Percentiles rank a stretch among this genome's conserved stretches.
Conservation (phyloP, 345 rosid species). For the Syzygium aqueum region DNA sequence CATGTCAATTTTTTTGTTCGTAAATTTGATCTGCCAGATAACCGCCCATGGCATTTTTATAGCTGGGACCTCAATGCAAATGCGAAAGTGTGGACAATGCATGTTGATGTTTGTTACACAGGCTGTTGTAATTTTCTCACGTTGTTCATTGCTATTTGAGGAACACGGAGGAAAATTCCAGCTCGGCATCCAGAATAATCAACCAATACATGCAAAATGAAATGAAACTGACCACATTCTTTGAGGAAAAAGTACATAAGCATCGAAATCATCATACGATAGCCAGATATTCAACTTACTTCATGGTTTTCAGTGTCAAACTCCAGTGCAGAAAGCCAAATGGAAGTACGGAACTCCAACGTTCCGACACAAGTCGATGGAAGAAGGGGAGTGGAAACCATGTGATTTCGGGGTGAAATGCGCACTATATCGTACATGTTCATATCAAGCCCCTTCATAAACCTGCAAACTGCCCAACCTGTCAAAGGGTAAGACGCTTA, state of each 20-base stretch:
- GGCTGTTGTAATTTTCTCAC: accelerated
- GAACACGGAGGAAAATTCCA: not conserved
- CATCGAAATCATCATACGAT: not conserved
- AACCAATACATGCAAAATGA: not conserved
- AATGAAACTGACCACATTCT: not conserved
- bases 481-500: too few species aligned
- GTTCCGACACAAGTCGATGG: slow-evolving; percentile 45
- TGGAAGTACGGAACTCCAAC: slow-evolving; percentile 77
- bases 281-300: slow-evolving; percentile 20
- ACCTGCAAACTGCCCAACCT: slow-evolving; percentile 80
- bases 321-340: slow-evolving; percentile 62
- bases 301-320: slow-evolving; percentile 66
- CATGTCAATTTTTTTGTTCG: too few species aligned
- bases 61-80: not conserved
- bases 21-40: not conserved
- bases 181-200: not conserved
- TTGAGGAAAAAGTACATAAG: not conserved
- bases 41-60: accelerated
- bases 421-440: slow-evolving; percentile 50
- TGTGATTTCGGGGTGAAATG: slow-evolving; percentile 76
- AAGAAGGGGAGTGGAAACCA: slow-evolving; percentile 44
- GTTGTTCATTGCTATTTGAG: not conserved
- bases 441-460: slow-evolving; percentile 58
- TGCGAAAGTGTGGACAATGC: not conserved
- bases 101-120: not conserved